These are phyloP conservation scores for Aquilaria agallochum DNA, from an alignment of 441 rosid species.

Conservation along the genomic window DNA sequence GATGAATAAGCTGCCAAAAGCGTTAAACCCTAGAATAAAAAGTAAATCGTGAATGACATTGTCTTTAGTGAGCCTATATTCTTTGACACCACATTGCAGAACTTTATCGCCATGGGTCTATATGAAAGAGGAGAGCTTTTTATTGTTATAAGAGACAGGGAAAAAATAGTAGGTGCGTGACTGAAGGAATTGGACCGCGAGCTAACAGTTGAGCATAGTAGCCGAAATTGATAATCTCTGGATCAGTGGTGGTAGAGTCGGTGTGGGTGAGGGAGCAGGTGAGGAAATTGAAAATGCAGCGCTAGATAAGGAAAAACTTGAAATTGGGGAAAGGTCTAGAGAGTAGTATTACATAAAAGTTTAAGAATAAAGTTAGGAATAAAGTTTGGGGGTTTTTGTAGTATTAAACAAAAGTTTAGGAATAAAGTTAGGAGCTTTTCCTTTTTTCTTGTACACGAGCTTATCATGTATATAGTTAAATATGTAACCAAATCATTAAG, in stretches of 20 bases:
- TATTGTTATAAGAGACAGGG: constrained; percentile 49
- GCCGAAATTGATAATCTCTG: constrained; percentile 46
- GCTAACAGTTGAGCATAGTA: constrained; percentile 55
- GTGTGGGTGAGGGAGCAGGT: constrained; percentile 46
- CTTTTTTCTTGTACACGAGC: no score
- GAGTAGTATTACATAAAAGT: no score
- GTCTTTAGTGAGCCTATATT: constrained; percentile 56
- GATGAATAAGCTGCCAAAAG: constrained; percentile 74
- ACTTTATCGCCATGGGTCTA: constrained; percentile 43
- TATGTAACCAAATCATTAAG: no score
- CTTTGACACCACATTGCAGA: constrained; percentile 38
- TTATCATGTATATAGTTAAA: no score
- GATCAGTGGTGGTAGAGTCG: constrained; percentile 35
- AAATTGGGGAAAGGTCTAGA: no score
- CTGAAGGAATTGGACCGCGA: constrained; percentile 67
- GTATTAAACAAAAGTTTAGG: no score
- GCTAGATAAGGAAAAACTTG: constrained; percentile 37
- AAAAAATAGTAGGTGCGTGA: constrained; percentile 63
- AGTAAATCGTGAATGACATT: constrained; percentile 64
- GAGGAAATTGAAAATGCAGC: constrained; percentile 57
- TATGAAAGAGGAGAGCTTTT: constrained; percentile 45
- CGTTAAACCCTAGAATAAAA: constrained; percentile 68
- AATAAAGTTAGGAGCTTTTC: no score
- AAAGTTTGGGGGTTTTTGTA: no score
- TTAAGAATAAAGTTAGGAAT: no score